These are phyloP conservation scores for Endocalyx cinctus DNA, from an alignment of 2,329 filamentous ascomycete genomes.

Conservation along the genomic window DNA sequence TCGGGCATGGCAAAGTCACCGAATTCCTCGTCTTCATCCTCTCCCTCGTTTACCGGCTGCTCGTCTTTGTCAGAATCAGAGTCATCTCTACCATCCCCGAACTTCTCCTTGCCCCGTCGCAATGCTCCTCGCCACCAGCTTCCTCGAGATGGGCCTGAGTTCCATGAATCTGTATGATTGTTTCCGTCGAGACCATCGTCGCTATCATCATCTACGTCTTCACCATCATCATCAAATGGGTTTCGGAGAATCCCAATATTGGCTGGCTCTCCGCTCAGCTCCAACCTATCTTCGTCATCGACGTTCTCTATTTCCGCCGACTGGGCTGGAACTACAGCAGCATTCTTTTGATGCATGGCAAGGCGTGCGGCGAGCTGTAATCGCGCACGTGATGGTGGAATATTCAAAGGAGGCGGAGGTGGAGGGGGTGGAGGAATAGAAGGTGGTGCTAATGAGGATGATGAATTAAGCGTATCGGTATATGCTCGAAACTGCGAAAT, in stretches of 20 bases:
- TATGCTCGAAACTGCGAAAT: slow-evolving; percentile 52
- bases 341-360: slow-evolving; percentile 66
- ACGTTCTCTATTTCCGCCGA: slow-evolving; percentile 36
- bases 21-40: slow-evolving; percentile 54
- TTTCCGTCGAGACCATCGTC: slow-evolving; percentile 32
- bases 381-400: slow-evolving; percentile 80
- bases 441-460: slow-evolving; percentile 47
- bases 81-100: slow-evolving; percentile 38
- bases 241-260: slow-evolving; percentile 22
- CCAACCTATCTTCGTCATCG: slow-evolving; percentile 30
- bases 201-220: slow-evolving; percentile 48
- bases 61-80: slow-evolving; percentile 39
- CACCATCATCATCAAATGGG: slow-evolving; percentile 41
- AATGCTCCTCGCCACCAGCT: slow-evolving; percentile 47
- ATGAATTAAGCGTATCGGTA: slow-evolving; percentile 49
- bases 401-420: slow-evolving; percentile 76
- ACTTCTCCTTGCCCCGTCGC: slow-evolving; percentile 25
- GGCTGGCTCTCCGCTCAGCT: not conserved
- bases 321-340: slow-evolving; percentile 36
- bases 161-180: slow-evolving; percentile 31
- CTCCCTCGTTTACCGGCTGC: slow-evolving; percentile 14
- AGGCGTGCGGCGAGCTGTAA: slow-evolving; percentile 87
- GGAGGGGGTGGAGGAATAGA: slow-evolving; percentile 56
- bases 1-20: slow-evolving; percentile 66
- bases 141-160: slow-evolving; percentile 29